Evolutionary conservation across 1,139 yeast genomes (phyloP).

Genomic region (Kodamaea sp.): DNA sequence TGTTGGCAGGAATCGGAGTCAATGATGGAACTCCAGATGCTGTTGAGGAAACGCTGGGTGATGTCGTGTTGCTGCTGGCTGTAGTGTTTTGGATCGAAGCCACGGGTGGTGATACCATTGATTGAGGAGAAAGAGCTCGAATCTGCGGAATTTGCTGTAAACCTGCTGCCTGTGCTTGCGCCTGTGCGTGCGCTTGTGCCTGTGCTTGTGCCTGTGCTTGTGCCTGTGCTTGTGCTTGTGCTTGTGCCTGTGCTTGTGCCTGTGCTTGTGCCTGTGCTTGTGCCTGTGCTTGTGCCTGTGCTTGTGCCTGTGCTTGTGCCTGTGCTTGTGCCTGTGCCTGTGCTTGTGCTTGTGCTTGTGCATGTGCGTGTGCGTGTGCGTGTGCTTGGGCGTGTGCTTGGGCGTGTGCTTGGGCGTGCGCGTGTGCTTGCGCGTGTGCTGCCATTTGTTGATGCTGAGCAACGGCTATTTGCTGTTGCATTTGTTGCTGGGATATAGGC

Average conservation of each 20-base stretch:
- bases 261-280: conserved; percentile 5
- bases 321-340: conserved; percentile 3
- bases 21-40: conserved; percentile 10
- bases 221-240: conserved; percentile 11
- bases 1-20: conserved; percentile 14
- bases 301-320: conserved; percentile 8
- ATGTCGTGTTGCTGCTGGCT: neutral
- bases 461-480: conserved; percentile 2
- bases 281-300: conserved; percentile 11
- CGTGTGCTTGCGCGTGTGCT: conserved; percentile 2
- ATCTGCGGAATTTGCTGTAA: neutral
- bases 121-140: neutral
- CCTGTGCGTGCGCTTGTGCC: conserved; percentile 5
- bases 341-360: conserved; percentile 6
- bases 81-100: conserved; percentile 5
- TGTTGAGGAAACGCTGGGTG: conserved; percentile 2
- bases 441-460: conserved; percentile 4
- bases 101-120: conserved; percentile 6
- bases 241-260: conserved; percentile 9
- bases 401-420: neutral
- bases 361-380: neutral
- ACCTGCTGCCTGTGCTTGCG: conserved; percentile 3
- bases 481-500: neutral
- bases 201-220: conserved; percentile 7
- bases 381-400: conserved; percentile 3